Evolutionary conservation across 1,284 basidiomycete genomes (phyloP), one percentile per base, ranked within the genome.

Genomic region (Neotropicomus parvogracilis): DNA sequence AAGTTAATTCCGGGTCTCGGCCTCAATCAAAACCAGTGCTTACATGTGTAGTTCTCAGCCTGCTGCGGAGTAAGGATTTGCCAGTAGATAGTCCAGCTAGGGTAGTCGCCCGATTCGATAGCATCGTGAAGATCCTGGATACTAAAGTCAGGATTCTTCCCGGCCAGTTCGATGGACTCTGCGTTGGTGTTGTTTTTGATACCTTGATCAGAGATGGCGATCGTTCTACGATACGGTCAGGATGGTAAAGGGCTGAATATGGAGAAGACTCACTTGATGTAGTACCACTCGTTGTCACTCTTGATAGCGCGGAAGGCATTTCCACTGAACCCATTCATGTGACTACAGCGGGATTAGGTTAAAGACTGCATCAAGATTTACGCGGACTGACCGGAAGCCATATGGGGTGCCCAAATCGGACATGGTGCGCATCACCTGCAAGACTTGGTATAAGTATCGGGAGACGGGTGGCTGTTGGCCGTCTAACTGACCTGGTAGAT

Each of bases 341-440:
- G 38, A 14, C 38, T 40, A 14, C 10, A n/a, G 26, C 14, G 16
- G 38, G 28, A 4, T 40, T 28, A 28, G 11, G 27, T 28, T 6
- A 11, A 9, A 7, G 11, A 19, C 17, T 4, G 14, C 16, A 33
- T 26, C 1, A 24, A 8, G 39, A 37, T 6, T 8, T 8, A 35
- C 10, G 16, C 12, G 10, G 33, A 34, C 46, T 9, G 40, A 54
- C 56, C 59, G 44, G 43, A 46, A 59, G 14, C 59, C 55, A 33
- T 59, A 54, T 4, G 59, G 58, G 1, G 59, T 59, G 31, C 60
- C 59, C 21, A 58, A 44, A 48, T 62, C 60, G 33, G 59, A 58
- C 54, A 70, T 62, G 38, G 69, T 57, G 43, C 62, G 64, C 70
- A 76, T 71, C 52, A 75, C 66, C 59, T 60, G 19, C 19, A 32